Conservation (phyloP, 2,329 filamentous ascomycete genomes). For the Cylindrodendrum hubeiense region DNA sequence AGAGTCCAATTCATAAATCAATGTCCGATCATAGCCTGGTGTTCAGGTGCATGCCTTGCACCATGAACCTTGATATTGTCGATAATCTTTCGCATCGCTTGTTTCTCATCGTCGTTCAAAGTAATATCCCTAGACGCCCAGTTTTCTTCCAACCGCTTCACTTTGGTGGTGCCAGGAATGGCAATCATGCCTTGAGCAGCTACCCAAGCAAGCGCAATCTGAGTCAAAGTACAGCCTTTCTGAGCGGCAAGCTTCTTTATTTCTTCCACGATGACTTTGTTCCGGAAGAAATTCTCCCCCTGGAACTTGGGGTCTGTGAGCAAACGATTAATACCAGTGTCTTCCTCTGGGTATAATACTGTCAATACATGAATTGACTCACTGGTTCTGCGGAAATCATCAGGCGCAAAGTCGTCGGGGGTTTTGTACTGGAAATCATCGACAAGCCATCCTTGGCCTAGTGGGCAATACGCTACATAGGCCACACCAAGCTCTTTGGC, state of each 20-base stretch:
- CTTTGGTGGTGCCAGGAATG: slow-evolving; percentile 60
- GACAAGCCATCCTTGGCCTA: slow-evolving; percentile 61
- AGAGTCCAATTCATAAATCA: no score
- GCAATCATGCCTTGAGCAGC: slow-evolving; percentile 56
- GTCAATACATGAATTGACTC: no score
- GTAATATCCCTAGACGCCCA: slow-evolving; percentile 52
- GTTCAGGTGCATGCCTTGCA: no score
- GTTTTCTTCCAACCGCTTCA: slow-evolving; percentile 54
- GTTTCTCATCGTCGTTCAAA: slow-evolving; percentile 52
- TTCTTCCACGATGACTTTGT: slow-evolving; percentile 55
- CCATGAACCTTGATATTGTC: slow-evolving; percentile 31
- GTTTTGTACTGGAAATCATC: slow-evolving; percentile 56
- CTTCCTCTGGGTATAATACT: no score
- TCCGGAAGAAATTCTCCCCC: slow-evolving; percentile 59
- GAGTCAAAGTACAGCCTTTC: slow-evolving; percentile 47
- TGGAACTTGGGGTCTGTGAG: slow-evolving; percentile 50
- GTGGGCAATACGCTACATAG: slow-evolving; percentile 60
- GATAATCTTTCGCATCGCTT: slow-evolving; percentile 53
- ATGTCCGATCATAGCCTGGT: no score
- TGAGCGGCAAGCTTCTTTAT: slow-evolving; percentile 53
- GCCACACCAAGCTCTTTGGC: slow-evolving; percentile 55
- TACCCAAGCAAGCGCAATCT: slow-evolving; percentile 56
- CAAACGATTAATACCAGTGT: no score
- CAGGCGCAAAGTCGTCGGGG: slow-evolving; percentile 59
- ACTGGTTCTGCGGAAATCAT: slow-evolving; percentile 56